Conservation (phyloP, 2,329 filamentous ascomycete species). For the Diaporthe citrichinensis region DNA sequence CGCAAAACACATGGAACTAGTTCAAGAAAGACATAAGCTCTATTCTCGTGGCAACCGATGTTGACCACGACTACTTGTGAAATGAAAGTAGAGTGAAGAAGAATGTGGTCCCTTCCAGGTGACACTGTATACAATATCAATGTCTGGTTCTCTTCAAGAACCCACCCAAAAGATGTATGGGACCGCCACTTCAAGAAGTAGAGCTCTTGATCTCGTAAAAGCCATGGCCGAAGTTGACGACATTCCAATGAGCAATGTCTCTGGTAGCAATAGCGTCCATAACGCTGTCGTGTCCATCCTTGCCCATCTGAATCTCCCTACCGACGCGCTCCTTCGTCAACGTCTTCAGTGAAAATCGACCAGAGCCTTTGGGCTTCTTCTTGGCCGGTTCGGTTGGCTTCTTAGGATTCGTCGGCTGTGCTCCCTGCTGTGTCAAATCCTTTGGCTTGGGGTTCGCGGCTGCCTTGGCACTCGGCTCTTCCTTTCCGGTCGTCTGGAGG, state of each 20-base stretch:
- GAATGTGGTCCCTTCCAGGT: background rate
- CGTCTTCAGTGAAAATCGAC: slow-evolving; percentile 31
- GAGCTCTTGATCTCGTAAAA: slow-evolving; percentile 3
- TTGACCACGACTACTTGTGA: background rate
- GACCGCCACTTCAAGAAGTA: background rate
- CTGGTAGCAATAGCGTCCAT: slow-evolving; percentile 31
- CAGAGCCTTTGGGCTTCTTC: slow-evolving; percentile 29
- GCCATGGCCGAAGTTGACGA: slow-evolving; percentile 28
- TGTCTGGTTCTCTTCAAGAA: background rate
- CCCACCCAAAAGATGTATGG: fast-evolving
- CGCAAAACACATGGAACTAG: no score
- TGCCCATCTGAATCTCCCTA: slow-evolving; percentile 30
- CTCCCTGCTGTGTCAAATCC: background rate
- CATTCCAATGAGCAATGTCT: slow-evolving; percentile 31
- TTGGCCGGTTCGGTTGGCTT: background rate
- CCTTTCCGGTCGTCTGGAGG: background rate
- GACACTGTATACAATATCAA: background rate
- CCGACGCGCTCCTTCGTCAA: slow-evolving; percentile 19
- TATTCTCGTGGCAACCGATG: no score
- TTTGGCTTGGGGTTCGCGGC: no score
- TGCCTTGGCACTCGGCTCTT: background rate
- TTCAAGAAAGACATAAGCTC: no score
- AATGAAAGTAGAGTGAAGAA: background rate
- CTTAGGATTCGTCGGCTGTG: background rate
- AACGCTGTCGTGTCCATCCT: slow-evolving; percentile 30